phyloP scores from a whole-genome alignment of 805 yeast genomes.

The Candida nonsorbophila region DNA sequence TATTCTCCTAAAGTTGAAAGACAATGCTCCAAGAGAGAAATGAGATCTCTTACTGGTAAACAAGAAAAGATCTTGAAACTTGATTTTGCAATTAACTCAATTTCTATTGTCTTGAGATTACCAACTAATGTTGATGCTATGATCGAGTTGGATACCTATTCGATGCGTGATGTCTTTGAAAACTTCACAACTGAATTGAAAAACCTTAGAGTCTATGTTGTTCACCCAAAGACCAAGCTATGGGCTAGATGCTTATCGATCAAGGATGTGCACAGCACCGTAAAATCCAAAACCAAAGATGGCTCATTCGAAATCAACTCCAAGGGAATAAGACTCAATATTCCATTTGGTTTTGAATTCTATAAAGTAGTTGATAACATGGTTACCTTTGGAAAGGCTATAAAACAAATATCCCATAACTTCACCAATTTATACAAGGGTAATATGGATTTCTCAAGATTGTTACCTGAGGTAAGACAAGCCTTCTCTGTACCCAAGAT shows the following conservation, averaged over 20 bases:
- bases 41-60: slow-evolving; percentile 13
- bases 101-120: slow-evolving; percentile 36
- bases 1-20: slow-evolving; percentile 28
- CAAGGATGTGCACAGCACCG: slow-evolving; percentile 13
- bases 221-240: slow-evolving; percentile 43
- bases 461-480: slow-evolving; percentile 31
- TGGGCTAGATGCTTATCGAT: slow-evolving; percentile 37
- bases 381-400: slow-evolving; percentile 59
- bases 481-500: slow-evolving; percentile 51
- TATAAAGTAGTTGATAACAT: slow-evolving; percentile 78
- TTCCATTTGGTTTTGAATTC: slow-evolving; percentile 73
- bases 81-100: slow-evolving; percentile 24
- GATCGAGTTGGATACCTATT: slow-evolving; percentile 37
- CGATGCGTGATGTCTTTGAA: slow-evolving; percentile 16
- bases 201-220: slow-evolving; percentile 40
- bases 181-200: slow-evolving; percentile 26
- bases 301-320: slow-evolving; percentile 19
- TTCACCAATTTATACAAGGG: slow-evolving; percentile 27
- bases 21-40: slow-evolving; percentile 20
- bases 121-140: slow-evolving; percentile 45
- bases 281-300: slow-evolving; percentile 10
- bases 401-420: slow-evolving; percentile 54
- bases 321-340: slow-evolving; percentile 41
- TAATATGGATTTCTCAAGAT: slow-evolving; percentile 21
- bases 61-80: slow-evolving; percentile 19